Percentiles rank a stretch among this genome's conserved stretches.
These are phyloP conservation scores for Gossypium trilobum DNA, from an alignment of 441 rosid species.

Conservation along the genomic window DNA sequence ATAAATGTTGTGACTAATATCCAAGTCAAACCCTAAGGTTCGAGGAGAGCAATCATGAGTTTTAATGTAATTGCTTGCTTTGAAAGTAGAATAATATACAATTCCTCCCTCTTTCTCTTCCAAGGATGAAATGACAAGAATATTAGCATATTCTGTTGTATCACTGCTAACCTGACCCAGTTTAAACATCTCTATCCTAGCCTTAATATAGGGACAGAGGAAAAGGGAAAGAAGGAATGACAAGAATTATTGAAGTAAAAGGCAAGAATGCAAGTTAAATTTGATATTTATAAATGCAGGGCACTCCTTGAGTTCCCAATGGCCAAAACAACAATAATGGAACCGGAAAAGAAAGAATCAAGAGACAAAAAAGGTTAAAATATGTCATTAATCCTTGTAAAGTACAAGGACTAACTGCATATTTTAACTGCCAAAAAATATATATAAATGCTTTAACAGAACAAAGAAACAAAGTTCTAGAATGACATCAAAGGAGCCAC, in stretches of 20 bases:
- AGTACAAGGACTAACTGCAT: too few relatives aligned
- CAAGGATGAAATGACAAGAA: neutral
- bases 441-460: neutral
- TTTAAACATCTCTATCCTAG: neutral
- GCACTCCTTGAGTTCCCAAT: neutral
- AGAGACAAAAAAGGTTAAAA: neutral
- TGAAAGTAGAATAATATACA: neutral
- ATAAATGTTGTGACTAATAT: slow-evolving; percentile 1
- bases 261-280: neutral
- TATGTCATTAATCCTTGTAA: too few relatives aligned
- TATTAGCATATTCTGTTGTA: neutral
- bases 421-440: too few relatives aligned
- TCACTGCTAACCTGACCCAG: neutral
- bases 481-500: neutral
- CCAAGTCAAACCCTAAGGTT: neutral
- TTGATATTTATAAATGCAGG: neutral
- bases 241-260: neutral
- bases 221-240: neutral
- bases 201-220: neutral
- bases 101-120: neutral
- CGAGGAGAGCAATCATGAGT: neutral
- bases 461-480: neutral
- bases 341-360: neutral
- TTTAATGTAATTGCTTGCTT: neutral
- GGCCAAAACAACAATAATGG: neutral